Evolutionary conservation across 139 green algal species (phyloP), one percentile per base, ranked within the genome.

Genomic region (Tetraselmis chui): DNA sequence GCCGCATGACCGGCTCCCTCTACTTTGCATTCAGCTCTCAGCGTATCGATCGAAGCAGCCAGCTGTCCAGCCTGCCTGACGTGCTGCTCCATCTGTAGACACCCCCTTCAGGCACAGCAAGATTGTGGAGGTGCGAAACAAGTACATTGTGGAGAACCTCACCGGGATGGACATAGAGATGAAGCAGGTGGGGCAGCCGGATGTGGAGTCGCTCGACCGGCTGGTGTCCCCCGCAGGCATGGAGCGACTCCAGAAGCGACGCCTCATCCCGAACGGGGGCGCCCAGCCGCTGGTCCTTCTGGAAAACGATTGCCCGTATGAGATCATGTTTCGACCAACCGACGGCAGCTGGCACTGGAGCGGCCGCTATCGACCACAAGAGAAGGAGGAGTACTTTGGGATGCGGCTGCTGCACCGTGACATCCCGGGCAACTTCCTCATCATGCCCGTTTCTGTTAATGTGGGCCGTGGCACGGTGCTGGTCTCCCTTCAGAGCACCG

Each of bases 91-190:
- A 0, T 90, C 91, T 22, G 83, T 85, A 28, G 87, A 88, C 29
- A 89, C 86, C 0, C 85, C 91, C 1, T 96, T 94, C 86, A 32
- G 79, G 2, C 83, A 88, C 59, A 93, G 87, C 67, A 93, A 96
- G 87, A 89, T 92, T 18, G 45, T 67, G 5, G 45, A 67, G 45
- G 45, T 67, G 45, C 45, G 45, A 87, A 92, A 91, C 84, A 94
- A 94, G 84, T 97, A 93, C 87, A 90, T 97, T 27, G 87, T 96
- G 45, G 89, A 94, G 77, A 97, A 97, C 86, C 87, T 94, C 79
- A 97, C 93, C 0, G 92, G 90, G 24, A 83, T 95, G 76, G 45
- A 79, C 0, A 89, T 97, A 28, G 89, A 94, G 59, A 91, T 95
- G 86, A 96, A 97, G 87, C 93, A 97, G 87, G 83, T 88, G 45